These are phyloP conservation scores for Aspergillus calidoustus DNA, from an alignment of 2,329 filamentous ascomycete species.

Conservation along the genomic window DNA sequence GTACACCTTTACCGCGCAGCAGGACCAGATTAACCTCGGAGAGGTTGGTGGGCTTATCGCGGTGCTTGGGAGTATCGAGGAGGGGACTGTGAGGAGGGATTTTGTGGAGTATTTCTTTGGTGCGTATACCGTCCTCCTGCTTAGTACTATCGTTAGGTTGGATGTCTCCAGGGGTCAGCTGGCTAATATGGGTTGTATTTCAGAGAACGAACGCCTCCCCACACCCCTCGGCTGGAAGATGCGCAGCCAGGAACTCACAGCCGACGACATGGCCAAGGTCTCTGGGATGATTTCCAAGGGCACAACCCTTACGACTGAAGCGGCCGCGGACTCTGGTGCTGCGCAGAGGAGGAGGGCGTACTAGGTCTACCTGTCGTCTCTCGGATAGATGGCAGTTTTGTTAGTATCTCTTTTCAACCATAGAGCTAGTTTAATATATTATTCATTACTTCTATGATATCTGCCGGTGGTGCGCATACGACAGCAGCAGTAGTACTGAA, in stretches of 20 bases:
- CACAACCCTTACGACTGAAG: neutral
- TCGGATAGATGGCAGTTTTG: no score
- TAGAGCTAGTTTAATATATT: no score
- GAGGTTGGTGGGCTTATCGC: constrained; percentile 56
- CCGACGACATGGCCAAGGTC: neutral
- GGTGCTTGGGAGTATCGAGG: constrained; percentile 52
- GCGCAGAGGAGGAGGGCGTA: neutral
- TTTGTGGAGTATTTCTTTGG: constrained; percentile 28
- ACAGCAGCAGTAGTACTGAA: no score
- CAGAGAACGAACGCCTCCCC: neutral
- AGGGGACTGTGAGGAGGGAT: constrained; percentile 45
- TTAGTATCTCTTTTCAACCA: no score
- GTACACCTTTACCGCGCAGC: constrained; percentile 51
- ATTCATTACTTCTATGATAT: no score
- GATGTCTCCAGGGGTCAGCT: no score
- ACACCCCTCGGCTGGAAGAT: neutral
- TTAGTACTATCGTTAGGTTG: no score
- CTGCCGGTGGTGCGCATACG: no score
- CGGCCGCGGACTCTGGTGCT: neutral
- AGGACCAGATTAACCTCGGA: constrained; percentile 54
- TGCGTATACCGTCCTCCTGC: constrained; percentile 6
- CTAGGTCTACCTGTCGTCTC: neutral
- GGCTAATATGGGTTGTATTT: no score
- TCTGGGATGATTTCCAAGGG: neutral
- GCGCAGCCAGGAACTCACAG: neutral